Evolutionary conservation across 2,329 filamentous ascomycete genomes (phyloP), one percentile per base, ranked within the genome.

Genomic region (Diaporthe sp.): DNA sequence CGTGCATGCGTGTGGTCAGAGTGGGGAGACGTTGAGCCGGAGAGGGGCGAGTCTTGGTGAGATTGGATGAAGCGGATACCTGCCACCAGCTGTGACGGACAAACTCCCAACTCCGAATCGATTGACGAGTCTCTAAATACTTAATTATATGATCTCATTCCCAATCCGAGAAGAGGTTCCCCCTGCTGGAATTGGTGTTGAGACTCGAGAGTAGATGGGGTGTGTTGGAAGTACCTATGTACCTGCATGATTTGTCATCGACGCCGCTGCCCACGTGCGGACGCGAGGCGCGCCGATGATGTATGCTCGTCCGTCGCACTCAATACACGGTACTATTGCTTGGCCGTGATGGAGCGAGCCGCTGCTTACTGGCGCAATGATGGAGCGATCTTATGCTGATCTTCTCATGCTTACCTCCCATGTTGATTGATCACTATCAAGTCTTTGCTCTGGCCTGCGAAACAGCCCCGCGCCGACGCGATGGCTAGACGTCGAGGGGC

Each of bases 401-500:
- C 7, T 6, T 44, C 6, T 25, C 47, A 65, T 9, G 39, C 37
- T 47, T 20, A 7, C n/a, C 2, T 12, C 34, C 1, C 31, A 53
- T 55, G 58, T 13, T 34, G 17, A 73, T 37, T 13, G 5, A 37
- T 25, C 13, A 25, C 44, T 20, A 1, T 1, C 17, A 39, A 13
- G 20, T 34, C 10, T 39, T 47, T 25, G 31, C 47, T 44, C 25
- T 37, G n/a, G 47, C 20, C 25, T 34, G 71, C 47, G 20, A 8
- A 47, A 20, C 34, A 31, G 8, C 31, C 47, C 47, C 47, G 39
- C 73, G 31, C 63, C 57, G 65, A 55, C 55, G 58, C 71, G 17
- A 77, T 77, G 76, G 76, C 76, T 20, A 58, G 73, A 67, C 65
- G 57, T 13, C 63, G 71, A 71, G 55, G 73, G 63, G 73, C 37